These are phyloP conservation scores for Podospora pseudoanserina DNA, from an alignment of 495 filamentous ascomycete species.

Conservation along the genomic window DNA sequence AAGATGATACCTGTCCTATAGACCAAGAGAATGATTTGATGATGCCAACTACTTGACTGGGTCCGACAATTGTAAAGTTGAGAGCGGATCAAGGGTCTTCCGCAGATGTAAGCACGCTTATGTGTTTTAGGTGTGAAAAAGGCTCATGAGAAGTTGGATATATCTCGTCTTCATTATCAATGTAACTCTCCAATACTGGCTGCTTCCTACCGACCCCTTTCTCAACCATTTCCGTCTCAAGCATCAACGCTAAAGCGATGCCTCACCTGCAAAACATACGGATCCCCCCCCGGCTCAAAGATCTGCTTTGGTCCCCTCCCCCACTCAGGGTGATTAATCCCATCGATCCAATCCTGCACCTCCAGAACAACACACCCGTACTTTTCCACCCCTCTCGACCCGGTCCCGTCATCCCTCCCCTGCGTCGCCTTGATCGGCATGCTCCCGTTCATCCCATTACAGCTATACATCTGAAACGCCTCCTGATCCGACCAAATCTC, in stretches of 20 bases:
- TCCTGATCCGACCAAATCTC: slow-evolving; percentile 73
- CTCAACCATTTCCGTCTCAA: background rate
- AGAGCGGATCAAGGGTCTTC: too few species aligned
- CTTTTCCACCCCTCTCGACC: slow-evolving; percentile 52
- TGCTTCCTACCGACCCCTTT: too few species aligned
- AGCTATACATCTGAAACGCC: slow-evolving; percentile 75
- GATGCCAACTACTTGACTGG: background rate
- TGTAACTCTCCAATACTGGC: too few species aligned
- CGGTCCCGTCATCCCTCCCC: slow-evolving; percentile 42
- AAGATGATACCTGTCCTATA: background rate
- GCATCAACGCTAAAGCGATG: slow-evolving; percentile 49
- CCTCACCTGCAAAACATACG: slow-evolving; percentile 62
- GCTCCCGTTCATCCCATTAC: slow-evolving; percentile 67
- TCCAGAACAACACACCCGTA: slow-evolving; percentile 72
- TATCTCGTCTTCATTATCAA: background rate
- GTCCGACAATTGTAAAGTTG: too few species aligned
- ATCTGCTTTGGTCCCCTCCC: slow-evolving; percentile 59
- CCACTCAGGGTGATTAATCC: slow-evolving; percentile 78
- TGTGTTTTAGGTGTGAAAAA: too few species aligned
- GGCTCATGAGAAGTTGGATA: background rate
- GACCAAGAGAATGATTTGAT: background rate
- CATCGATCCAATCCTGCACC: slow-evolving; percentile 73
- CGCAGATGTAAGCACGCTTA: too few species aligned
- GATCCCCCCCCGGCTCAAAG: slow-evolving; percentile 58
- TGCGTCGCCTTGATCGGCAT: slow-evolving; percentile 61